Percentiles rank a stretch among this genome's conserved stretches.
Evolutionary conservation across 148 eudicot species (phyloP).

Genomic region (Cornus kousa): DNA sequence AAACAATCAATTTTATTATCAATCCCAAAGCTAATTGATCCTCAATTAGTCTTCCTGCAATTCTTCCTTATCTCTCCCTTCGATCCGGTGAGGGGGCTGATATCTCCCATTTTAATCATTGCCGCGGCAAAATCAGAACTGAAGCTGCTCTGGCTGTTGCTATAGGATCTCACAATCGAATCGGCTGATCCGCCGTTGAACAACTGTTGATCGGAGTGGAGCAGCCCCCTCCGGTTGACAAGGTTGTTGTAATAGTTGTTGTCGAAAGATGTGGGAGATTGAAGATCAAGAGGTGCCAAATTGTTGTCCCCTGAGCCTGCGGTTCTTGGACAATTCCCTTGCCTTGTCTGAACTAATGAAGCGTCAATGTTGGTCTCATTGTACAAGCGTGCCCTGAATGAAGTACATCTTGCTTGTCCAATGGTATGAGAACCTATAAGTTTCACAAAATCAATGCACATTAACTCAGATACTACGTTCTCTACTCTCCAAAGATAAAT

Average conservation of each 20-base stretch:
- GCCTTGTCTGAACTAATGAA: constrained; percentile 34
- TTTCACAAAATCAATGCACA: too few species aligned
- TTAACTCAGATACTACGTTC: too few species aligned
- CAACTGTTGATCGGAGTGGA: constrained; percentile 63
- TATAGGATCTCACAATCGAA: constrained; percentile 34
- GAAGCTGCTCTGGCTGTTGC: constrained; percentile 23
- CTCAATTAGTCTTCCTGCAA: constrained; percentile 51
- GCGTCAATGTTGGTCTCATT: constrained; percentile 51
- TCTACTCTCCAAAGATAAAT: too few species aligned
- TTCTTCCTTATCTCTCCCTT: constrained; percentile 67
- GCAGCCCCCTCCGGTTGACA: constrained; percentile 36
- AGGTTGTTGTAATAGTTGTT: constrained; percentile 44
- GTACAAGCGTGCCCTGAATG: constrained; percentile 44
- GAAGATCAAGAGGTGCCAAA: constrained; percentile 46
- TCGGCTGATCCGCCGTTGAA: constrained; percentile 58
- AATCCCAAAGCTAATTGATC: not conserved
- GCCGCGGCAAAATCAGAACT: constrained; percentile 41
- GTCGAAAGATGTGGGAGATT: constrained; percentile 47
- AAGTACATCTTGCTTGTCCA: constrained; percentile 58
- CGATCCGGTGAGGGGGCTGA: constrained; percentile 60
- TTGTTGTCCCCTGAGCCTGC: constrained; percentile 43
- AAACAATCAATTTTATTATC: not conserved
- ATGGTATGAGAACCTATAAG: constrained; percentile 54
- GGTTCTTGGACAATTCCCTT: constrained; percentile 33
- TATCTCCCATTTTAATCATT: constrained; percentile 64